Evolutionary conservation across 768 basidiomycete genomes (phyloP), one percentile per base, ranked within the genome.

Genomic region (Chalciporus sphaerocephalus): DNA sequence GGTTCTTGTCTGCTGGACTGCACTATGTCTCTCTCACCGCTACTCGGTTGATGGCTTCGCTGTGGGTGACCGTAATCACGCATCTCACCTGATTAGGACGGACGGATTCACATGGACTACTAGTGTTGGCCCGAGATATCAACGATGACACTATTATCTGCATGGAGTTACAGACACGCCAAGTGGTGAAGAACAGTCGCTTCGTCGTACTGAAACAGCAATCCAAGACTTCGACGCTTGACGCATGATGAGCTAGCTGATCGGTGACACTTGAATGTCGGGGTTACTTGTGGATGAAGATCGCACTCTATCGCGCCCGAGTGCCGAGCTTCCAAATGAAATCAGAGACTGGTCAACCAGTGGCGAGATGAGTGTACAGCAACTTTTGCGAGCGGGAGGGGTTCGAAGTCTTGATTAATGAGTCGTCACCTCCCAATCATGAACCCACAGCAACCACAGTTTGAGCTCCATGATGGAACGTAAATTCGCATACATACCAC

Each of bases 401-500:
- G n/a, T n/a, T n/a, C n/a, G n/a, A n/a, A n/a, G n/a, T n/a, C n/a
- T n/a, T n/a, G n/a, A n/a, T n/a, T n/a, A n/a, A n/a, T n/a, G n/a
- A n/a, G n/a, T n/a, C n/a, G n/a, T n/a, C n/a, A n/a, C n/a, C 33
- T 53, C 24, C 54, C 48, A n/a, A 4, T 7, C 30, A 11, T 6
- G 6, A 23, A 40, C 42, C 42, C 51, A 53, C 51, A 47, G 56
- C 51, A 46, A 34, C 50, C 54, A 60, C 49, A 20, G n/a, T n/a
- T n/a, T n/a, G n/a, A n/a, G n/a, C n/a, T n/a, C n/a, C n/a, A n/a
- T n/a, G n/a, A 28, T 24, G 40, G 38, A 38, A 53, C 54, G 50
- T 50, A 59, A 61, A 38, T 42, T 59, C 44, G 40, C 49, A 51
- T 40, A 44, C 55, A 43, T 40, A 38, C 54, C 55, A n/a, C n/a